A percentile compares a stretch with the other conserved stretches of the same genome.
Evolutionary conservation across 371 early-diverging fungal species (phyloP).

Genomic region (Mortierella sp.): DNA sequence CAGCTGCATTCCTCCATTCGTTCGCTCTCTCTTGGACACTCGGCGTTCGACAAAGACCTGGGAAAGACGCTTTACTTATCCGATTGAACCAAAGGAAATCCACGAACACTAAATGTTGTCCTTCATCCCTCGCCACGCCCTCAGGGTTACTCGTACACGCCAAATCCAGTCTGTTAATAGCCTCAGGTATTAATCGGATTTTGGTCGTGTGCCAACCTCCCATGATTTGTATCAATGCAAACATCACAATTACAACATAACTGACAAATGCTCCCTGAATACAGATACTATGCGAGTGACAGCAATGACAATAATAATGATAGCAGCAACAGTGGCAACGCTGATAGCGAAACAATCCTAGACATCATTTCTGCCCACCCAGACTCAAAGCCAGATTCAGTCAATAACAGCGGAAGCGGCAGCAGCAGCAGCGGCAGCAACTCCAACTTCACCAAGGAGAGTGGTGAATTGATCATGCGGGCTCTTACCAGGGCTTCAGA

Average conservation of each 20-base stretch:
- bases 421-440: neutral
- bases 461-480: slow-evolving; percentile 36
- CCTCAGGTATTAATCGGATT: slow-evolving; percentile 20
- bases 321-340: slow-evolving; percentile 10
- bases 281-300: slow-evolving; percentile 21
- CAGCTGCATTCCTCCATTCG: neutral
- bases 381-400: slow-evolving; percentile 2
- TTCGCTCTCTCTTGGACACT: neutral
- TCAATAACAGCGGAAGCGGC: slow-evolving; percentile 6
- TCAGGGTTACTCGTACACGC: slow-evolving; percentile 21
- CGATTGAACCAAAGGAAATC: neutral
- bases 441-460: slow-evolving; percentile 7
- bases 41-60: neutral
- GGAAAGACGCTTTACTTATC: neutral
- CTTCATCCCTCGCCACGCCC: slow-evolving; percentile 33
- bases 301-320: slow-evolving; percentile 12
- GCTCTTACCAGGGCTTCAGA: slow-evolving; percentile 39
- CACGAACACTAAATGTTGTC: slow-evolving; percentile 29
- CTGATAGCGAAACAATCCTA: slow-evolving; percentile 31
- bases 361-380: slow-evolving; percentile 27
- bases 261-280: neutral
- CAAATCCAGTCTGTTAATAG: slow-evolving; percentile 22
- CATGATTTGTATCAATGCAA: too few species aligned
- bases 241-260: too few species aligned
- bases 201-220: neutral